A percentile compares a stretch with the other conserved stretches of the same genome.
Evolutionary conservation across 2,329 filamentous ascomycete genomes (phyloP).

Genomic region (Fusarium albidum): DNA sequence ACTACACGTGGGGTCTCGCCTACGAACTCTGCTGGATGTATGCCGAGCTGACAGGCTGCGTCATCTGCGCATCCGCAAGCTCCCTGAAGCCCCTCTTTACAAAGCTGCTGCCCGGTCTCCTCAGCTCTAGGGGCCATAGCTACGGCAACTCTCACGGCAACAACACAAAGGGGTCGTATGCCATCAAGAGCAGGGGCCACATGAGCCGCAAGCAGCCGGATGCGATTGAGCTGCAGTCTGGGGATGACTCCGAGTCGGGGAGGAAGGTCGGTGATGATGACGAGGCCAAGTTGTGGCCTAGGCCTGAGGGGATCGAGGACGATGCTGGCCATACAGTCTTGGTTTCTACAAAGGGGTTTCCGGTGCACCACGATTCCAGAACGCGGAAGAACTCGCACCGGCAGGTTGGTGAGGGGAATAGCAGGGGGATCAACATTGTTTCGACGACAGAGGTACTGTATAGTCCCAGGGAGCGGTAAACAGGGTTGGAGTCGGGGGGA

Average conservation of each 20-base stretch:
- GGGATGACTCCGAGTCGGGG: constrained; percentile 29
- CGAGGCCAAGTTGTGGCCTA: constrained; percentile 28
- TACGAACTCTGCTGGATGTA: constrained; percentile 39
- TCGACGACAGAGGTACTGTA: constrained; percentile 28
- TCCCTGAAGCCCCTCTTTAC: constrained; percentile 35
- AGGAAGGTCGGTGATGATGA: constrained; percentile 29
- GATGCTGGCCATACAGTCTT: constrained; percentile 8
- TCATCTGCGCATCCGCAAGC: constrained; percentile 35
- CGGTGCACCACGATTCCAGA: neutral
- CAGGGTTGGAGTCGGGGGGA: neutral
- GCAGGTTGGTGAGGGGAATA: neutral
- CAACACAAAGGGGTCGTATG: constrained; percentile 14
- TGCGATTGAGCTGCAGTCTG: constrained; percentile 34
- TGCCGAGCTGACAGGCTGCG: constrained; percentile 34
- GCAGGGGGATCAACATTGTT: constrained; percentile 26
- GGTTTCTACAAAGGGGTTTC: constrained; percentile 11
- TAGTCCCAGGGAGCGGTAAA: constrained; percentile 14
- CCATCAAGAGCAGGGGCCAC: constrained; percentile 18
- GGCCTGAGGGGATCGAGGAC: constrained; percentile 10
- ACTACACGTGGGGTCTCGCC: constrained; percentile 37
- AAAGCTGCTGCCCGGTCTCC: constrained; percentile 17
- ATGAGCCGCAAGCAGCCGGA: constrained; percentile 30
- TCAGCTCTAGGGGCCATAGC: constrained; percentile 17
- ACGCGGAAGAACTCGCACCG: neutral
- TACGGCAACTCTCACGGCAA: constrained; percentile 8